Conservation (phyloP, 345 rosid species). For the Lenwebbia sp. region DNA sequence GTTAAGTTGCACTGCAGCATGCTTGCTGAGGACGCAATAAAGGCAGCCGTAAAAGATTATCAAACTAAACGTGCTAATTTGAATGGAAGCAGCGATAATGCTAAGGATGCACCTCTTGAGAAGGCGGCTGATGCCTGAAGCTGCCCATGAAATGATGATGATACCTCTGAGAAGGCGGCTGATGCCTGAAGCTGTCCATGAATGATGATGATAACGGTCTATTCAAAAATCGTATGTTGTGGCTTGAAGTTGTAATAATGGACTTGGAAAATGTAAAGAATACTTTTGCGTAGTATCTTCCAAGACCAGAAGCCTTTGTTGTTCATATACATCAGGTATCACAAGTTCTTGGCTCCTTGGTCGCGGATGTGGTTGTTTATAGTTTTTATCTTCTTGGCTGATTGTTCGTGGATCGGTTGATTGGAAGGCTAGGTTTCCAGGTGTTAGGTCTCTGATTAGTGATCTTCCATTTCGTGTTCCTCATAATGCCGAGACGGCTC, state of each 20-base stretch:
- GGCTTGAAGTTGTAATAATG: neutral
- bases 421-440: neutral
- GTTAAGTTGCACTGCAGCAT: slow-evolving; percentile 99
- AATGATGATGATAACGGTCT: neutral
- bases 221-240: neutral
- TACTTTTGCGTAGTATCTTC: neutral
- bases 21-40: slow-evolving; percentile 99
- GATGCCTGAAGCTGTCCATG: neutral
- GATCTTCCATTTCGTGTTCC: neutral
- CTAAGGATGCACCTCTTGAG: slow-evolving; percentile 15
- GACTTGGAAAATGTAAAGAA: neutral
- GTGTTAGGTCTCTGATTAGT: neutral
- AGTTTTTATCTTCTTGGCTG: neutral
- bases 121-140: slow-evolving; percentile 21
- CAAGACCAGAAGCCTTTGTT: neutral
- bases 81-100: neutral
- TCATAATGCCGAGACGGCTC: neutral
- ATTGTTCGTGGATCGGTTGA: neutral
- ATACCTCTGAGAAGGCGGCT: slow-evolving; percentile 26
- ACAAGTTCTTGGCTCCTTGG: neutral
- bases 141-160: neutral
- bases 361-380: neutral
- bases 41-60: slow-evolving; percentile 93
- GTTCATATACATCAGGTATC: neutral
- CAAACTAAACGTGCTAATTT: slow-evolving; percentile 48